Evolutionary conservation across 306 rosid genomes (phyloP), one percentile per base, ranked within the genome.

Genomic region (Medicago truncatula): DNA sequence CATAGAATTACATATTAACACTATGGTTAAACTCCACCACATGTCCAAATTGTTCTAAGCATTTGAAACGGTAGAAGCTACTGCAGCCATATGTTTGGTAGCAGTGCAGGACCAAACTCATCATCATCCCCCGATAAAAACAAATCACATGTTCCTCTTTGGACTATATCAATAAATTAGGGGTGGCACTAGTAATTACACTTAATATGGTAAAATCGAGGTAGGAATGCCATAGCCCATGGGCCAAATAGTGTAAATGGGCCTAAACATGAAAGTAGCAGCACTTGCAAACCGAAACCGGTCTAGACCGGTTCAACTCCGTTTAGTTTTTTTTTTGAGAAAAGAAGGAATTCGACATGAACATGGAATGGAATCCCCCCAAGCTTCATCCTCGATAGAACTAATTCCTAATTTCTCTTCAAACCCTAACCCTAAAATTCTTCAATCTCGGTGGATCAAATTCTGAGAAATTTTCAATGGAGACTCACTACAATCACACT

Each of bases 401-500:
- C 25, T 34, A 68, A 57, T 68, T 20, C 40, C 8, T 70, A 70
- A 28, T 70, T 47, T 50, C 28, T 68, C 16, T 70, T 68, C 38
- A 23, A 68, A 52, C 62, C 75, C 74, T 44, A 70, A 70, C 74
- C 62, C 74, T 70, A 70, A 70, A 70, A 8, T 50, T 47, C 44
- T 25, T 47, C 28, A 46, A 23, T 69, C 60, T 23, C 16, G 6
- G 15, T 2, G 15, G 7, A 64, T 8, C 47, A 56, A 20, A 23
- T 34, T 61, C 43, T 9, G 85, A 44, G 43, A 31, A 62, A 23
- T n/a, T n/a, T n/a, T 60, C n/a, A 67, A 92, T 92, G 97, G 97
- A 92, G 81, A 86, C 83, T 68, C 97, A 90, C 78, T 92, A 70
- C 88, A 82, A 78, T 75, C 88, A 87, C 81, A 81, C 64, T 57